Percentiles rank a stretch among this genome's conserved stretches.
Evolutionary conservation across 2,329 filamentous ascomycete species (phyloP).

Genomic region (Trichocomaceae sp.): DNA sequence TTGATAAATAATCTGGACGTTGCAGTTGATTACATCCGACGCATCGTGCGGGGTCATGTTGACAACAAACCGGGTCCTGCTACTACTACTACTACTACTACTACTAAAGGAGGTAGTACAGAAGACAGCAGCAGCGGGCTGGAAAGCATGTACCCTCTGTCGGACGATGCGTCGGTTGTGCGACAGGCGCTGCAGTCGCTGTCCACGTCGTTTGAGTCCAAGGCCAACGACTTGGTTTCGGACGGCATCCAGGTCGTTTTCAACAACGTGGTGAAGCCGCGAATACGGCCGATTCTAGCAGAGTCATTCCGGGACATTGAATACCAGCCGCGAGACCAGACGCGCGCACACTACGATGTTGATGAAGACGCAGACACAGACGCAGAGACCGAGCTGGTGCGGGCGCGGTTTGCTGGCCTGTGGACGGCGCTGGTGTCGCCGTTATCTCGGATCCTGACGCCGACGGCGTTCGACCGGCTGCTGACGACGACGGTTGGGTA

Average conservation of each 20-base stretch:
- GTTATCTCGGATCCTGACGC: constrained; percentile 74
- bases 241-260: constrained; percentile 84
- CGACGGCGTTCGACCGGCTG: constrained; percentile 67
- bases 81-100: too few species aligned
- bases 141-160: constrained; percentile 69
- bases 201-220: constrained; percentile 64
- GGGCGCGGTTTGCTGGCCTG: constrained; percentile 70
- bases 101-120: constrained; percentile 5
- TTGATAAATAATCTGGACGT: constrained; percentile 94
- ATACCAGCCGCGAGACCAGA: constrained; percentile 65
- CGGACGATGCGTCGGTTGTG: constrained; percentile 65
- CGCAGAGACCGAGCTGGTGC: constrained; percentile 58
- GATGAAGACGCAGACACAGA: constrained; percentile 27
- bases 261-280: constrained; percentile 76
- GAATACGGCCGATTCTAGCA: constrained; percentile 73
- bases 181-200: constrained; percentile 61
- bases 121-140: constrained; percentile 33
- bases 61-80: constrained; percentile 2
- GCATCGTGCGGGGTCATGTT: constrained; percentile 70
- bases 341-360: constrained; percentile 31
- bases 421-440: constrained; percentile 85
- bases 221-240: constrained; percentile 71
- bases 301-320: constrained; percentile 90
- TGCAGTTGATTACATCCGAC: constrained; percentile 79
- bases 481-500: constrained; percentile 67